phyloP scores from a whole-genome alignment of 108 stramenopile genomes.

The Craspedostauros australis region DNA sequence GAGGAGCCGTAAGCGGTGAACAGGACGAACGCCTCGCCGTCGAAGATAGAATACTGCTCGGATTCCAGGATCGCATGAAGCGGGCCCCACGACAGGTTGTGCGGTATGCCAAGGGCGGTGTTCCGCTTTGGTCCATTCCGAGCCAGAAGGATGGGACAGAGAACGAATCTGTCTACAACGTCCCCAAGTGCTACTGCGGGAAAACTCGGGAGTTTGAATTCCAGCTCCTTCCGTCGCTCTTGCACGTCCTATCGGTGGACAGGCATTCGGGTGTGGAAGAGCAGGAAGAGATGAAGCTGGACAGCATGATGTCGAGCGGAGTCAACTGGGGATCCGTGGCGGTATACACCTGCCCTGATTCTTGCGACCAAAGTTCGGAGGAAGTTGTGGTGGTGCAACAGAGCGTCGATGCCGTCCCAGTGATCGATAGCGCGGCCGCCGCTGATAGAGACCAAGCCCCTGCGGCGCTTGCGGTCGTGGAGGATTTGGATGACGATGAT shows the following conservation, averaged over 20 bases:
- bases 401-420: constrained; percentile 30
- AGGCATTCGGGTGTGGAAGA: constrained; percentile 9
- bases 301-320: constrained; percentile 38
- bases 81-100: constrained; percentile 69
- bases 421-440: constrained; percentile 3
- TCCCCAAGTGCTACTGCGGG: constrained; percentile 41
- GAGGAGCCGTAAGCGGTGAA: constrained; percentile 36
- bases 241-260: constrained; percentile 74
- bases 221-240: constrained; percentile 61
- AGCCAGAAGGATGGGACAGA: constrained; percentile 1
- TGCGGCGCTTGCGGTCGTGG: constrained; percentile 24
- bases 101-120: constrained; percentile 71
- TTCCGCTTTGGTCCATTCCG: constrained; percentile 80
- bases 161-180: constrained; percentile 4
- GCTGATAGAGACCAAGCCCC: constrained; percentile 11
- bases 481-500: constrained; percentile 32
- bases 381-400: constrained; percentile 60
- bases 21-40: constrained; percentile 66
- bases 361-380: constrained; percentile 36
- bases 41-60: constrained; percentile 56
- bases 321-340: constrained; percentile 82
- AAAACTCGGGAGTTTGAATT: constrained; percentile 56
- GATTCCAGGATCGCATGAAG: constrained; percentile 62
- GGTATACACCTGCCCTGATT: constrained; percentile 60
- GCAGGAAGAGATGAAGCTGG: not conserved